A percentile compares a stretch with the other conserved stretches of the same genome.
These are phyloP conservation scores for Diplodia mutila DNA, from an alignment of 2,329 filamentous ascomycete species.

Conservation along the genomic window DNA sequence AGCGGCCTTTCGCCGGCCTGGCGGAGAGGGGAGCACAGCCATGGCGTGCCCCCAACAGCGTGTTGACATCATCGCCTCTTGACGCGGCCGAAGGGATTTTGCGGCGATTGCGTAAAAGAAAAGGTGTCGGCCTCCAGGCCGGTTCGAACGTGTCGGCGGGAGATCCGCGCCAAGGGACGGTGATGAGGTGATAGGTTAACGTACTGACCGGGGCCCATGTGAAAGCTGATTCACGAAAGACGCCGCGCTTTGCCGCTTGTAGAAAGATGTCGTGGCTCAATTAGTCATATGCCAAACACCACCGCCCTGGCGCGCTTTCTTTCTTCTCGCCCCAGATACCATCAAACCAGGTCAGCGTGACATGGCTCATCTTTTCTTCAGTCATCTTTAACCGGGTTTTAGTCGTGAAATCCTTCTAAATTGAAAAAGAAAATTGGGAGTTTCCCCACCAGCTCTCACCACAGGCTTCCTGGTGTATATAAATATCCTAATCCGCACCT, in stretches of 20 bases:
- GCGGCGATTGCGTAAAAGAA: constrained; percentile 22
- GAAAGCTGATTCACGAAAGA: neutral
- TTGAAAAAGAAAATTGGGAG: neutral
- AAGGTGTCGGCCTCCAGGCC: neutral
- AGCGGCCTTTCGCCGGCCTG: neutral
- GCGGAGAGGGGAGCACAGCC: neutral
- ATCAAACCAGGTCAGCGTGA: too few species aligned
- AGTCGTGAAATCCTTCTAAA: neutral
- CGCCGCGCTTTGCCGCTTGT: neutral
- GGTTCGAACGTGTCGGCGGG: constrained; percentile 5
- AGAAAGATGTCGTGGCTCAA: neutral
- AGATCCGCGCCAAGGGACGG: constrained; percentile 18
- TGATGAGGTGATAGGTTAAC: constrained; percentile 20
- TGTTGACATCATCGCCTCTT: constrained; percentile 5
- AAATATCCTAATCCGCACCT: neutral
- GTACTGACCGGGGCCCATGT: constrained; percentile 1
- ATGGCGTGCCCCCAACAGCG: neutral
- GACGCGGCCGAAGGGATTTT: neutral
- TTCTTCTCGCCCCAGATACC: too few species aligned
- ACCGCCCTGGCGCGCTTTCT: too few species aligned
- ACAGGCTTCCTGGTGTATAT: neutral
- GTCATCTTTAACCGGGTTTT: too few species aligned
- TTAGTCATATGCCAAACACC: neutral
- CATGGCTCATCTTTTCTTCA: too few species aligned
- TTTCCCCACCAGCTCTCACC: neutral